Conservation (phyloP, 2,329 filamentous ascomycete genomes). For the Xylariales sp. region DNA sequence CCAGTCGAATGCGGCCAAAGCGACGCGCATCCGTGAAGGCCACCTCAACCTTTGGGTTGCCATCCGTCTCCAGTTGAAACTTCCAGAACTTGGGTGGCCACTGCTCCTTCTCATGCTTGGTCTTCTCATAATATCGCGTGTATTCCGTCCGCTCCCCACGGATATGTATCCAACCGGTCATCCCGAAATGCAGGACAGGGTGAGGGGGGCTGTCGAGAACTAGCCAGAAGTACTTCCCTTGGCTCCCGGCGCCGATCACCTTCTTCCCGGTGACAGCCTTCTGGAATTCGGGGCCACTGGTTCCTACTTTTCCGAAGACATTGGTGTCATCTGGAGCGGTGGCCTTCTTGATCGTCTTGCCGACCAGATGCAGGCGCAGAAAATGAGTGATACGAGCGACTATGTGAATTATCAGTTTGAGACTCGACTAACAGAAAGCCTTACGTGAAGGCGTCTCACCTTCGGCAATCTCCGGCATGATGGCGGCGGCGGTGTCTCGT, state of each 20-base stretch:
- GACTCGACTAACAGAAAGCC: too few species aligned
- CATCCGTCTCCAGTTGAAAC: slow-evolving; percentile 66
- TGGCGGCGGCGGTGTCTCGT: neutral
- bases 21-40: slow-evolving; percentile 83
- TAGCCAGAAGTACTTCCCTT: slow-evolving; percentile 96
- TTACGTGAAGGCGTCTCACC: slow-evolving; percentile 15
- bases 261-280: slow-evolving; percentile 70
- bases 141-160: slow-evolving; percentile 72
- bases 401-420: slow-evolving; percentile 21
- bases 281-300: slow-evolving; percentile 69
- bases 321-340: slow-evolving; percentile 73
- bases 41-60: slow-evolving; percentile 49
- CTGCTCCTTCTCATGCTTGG: slow-evolving; percentile 52
- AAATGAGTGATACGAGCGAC: slow-evolving; percentile 85
- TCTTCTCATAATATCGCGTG: slow-evolving; percentile 75
- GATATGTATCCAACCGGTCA: slow-evolving; percentile 85
- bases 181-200: slow-evolving; percentile 82
- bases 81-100: slow-evolving; percentile 95
- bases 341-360: slow-evolving; percentile 69
- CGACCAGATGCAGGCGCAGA: slow-evolving; percentile 76
- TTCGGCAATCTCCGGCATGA: slow-evolving; percentile 26
- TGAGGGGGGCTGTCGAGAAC: slow-evolving; percentile 75
- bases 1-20: slow-evolving; percentile 72
- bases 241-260: slow-evolving; percentile 66
- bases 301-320: slow-evolving; percentile 88